These are phyloP conservation scores for Cyclostephanos tholiformis DNA, from an alignment of 108 stramenopile genomes.

Conservation along the genomic window DNA sequence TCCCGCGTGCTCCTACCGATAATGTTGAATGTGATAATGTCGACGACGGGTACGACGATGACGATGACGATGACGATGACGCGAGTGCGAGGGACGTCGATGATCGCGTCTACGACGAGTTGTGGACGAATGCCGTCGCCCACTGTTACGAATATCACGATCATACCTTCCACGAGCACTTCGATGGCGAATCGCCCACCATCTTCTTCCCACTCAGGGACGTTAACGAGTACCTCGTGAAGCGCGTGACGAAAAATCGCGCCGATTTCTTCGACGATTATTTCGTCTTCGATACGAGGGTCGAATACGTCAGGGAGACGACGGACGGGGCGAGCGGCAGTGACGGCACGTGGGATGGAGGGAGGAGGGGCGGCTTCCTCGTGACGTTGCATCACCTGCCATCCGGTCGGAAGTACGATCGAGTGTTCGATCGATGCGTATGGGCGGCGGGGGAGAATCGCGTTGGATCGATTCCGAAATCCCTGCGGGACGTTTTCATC, in stretches of 20 bases:
- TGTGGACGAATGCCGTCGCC: neutral
- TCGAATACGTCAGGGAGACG: neutral
- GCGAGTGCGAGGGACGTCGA: no score
- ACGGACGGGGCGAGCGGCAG: neutral
- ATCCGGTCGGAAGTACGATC: no score
- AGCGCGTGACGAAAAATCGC: neutral
- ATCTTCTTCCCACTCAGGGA: neutral
- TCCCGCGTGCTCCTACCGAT: no score
- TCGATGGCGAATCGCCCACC: neutral
- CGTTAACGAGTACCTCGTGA: neutral
- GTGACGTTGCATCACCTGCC: no score
- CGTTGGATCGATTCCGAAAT: slow-evolving; percentile 36
- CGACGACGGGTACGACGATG: no score
- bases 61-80: no score
- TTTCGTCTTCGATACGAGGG: neutral
- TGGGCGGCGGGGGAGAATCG: slow-evolving; percentile 71
- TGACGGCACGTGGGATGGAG: neutral
- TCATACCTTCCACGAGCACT: neutral
- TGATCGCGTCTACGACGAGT: neutral
- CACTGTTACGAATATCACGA: neutral
- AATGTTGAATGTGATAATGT: no score
- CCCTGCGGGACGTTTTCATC: slow-evolving; percentile 13
- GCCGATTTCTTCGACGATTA: neutral
- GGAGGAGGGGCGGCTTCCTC: neutral
- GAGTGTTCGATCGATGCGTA: slow-evolving; percentile 61